Evolutionary conservation across 495 filamentous ascomycete species (phyloP).

Genomic region (Podospora anserina): DNA sequence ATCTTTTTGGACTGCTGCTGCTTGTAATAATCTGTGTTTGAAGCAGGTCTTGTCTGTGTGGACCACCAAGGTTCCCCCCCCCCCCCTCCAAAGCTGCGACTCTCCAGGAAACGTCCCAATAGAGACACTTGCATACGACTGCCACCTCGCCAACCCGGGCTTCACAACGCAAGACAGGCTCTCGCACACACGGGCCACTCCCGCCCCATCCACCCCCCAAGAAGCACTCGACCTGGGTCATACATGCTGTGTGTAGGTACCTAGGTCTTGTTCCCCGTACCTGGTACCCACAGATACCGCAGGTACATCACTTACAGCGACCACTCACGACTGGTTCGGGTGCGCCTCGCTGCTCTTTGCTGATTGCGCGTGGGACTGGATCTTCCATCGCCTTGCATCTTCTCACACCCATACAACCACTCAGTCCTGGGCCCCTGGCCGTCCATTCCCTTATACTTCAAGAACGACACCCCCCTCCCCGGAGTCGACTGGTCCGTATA

Average conservation of each 20-base stretch:
- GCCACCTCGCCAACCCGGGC: slow-evolving; percentile 35
- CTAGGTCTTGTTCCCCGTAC: slow-evolving; percentile 32
- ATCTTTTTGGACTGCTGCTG: neutral
- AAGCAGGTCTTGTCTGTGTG: slow-evolving; percentile 12
- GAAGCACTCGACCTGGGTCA: slow-evolving; percentile 24
- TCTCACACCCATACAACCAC: slow-evolving; percentile 9
- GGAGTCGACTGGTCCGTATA: slow-evolving; percentile 15
- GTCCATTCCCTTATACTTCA: slow-evolving; percentile 24
- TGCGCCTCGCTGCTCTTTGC: slow-evolving; percentile 29
- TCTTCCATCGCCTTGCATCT: slow-evolving; percentile 32
- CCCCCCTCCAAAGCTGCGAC: slow-evolving; percentile 10
- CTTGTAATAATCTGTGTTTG: neutral
- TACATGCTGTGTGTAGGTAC: slow-evolving; percentile 29
- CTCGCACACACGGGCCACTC: slow-evolving; percentile 28
- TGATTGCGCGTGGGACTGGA: slow-evolving; percentile 32
- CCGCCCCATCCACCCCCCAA: slow-evolving; percentile 31
- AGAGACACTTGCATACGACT: slow-evolving; percentile 36
- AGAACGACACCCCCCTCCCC: slow-evolving; percentile 17
- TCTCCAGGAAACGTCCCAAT: slow-evolving; percentile 28
- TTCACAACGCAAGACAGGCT: slow-evolving; percentile 19
- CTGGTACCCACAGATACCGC: slow-evolving; percentile 29
- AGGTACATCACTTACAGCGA: slow-evolving; percentile 24
- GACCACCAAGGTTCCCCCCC: slow-evolving; percentile 24
- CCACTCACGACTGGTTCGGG: slow-evolving; percentile 21
- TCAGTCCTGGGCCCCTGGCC: slow-evolving; percentile 16